Conservation (phyloP, 345 rosid genomes). For the Trapa incisa region DNA sequence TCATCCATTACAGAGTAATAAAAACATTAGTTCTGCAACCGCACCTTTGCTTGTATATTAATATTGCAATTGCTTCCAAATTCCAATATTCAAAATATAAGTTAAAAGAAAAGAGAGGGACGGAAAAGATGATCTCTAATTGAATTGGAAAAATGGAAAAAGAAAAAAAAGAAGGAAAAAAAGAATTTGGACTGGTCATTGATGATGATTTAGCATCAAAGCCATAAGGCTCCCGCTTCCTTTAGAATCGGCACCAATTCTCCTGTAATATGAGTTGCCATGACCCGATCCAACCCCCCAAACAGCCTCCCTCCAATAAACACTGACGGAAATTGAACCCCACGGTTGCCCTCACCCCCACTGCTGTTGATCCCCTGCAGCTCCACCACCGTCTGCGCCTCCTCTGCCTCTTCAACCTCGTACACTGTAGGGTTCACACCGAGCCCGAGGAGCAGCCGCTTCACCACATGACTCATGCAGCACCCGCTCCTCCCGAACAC, state of each 20-base stretch:
- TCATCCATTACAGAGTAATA: too few species aligned
- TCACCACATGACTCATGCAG: too few species aligned
- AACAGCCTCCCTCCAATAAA: constrained; percentile 72
- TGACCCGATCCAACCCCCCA: constrained; percentile 78
- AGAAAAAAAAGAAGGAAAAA: not conserved
- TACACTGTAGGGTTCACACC: too few species aligned
- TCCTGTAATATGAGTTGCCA: constrained; percentile 87
- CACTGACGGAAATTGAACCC: constrained; percentile 7
- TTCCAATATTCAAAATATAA: too few species aligned
- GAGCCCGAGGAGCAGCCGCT: too few species aligned
- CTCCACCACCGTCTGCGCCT: constrained; percentile 24
- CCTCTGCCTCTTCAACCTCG: constrained; percentile 41
- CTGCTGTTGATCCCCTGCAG: constrained; percentile 13
- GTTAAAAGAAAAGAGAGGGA: too few species aligned
- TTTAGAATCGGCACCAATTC: constrained; percentile 63
- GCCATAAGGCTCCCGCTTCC: constrained; percentile 95
- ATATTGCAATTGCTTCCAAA: too few species aligned
- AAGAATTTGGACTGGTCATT: too few species aligned
- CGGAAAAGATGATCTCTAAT: too few species aligned
- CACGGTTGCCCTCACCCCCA: not conserved
- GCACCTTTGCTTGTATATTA: too few species aligned
- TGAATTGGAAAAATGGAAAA: too few species aligned
- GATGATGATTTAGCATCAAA: constrained; percentile 21
- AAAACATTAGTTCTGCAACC: too few species aligned
- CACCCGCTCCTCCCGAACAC: constrained; percentile 66